Evolutionary conservation across 345 rosid species (phyloP), one percentile per base, ranked within the genome.

Genomic region (Murraya koenigii): DNA sequence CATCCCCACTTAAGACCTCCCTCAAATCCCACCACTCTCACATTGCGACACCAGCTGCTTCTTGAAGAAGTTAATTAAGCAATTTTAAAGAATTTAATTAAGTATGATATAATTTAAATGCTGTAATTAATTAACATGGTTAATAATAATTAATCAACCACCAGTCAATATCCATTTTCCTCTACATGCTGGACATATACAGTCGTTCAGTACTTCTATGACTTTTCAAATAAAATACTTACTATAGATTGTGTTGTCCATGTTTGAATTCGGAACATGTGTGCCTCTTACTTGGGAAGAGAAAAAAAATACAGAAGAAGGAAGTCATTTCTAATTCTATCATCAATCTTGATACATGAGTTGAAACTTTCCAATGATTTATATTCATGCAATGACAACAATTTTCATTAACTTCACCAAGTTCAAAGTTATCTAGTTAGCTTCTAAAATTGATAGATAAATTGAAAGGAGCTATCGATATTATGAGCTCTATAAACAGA

Each of bases 1-100:
- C 23, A 74, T 83, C 91, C 97, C 94, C 91, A 86, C 74, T 22
- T 84, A 85, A 58, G 22, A 77, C 93, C 94, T 87, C 60, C 95
- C 95, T 84, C 88, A 30, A 13, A 76, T 85, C n/a, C 63, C 13
- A 76, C 86, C 75, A 67, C 60, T 75, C 74, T 80, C 54, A 54
- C 74, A 28, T 72, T n/a, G 36, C 7, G 72, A 80, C 80, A 47
- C 71, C 68, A 22, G 61, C 1, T n/a, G n/a, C 33, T 52, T n/a
- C 30, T 32, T 36, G 55, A 49, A 44, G 23, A 61, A 63, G 36
- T 4, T 28, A 26, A 32, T 64, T 75, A 26, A 58, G 41, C 14
- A 1, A 39, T 6, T 10, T 39, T 41, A 8, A 52, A 52, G 56
- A 52, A 52, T 17, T 52, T 52, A 52, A 15, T 52, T 52, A 30